phyloP scores from a whole-genome alignment of 371 early-diverging fungal genomes.

The Rhizopus delemar region DNA sequence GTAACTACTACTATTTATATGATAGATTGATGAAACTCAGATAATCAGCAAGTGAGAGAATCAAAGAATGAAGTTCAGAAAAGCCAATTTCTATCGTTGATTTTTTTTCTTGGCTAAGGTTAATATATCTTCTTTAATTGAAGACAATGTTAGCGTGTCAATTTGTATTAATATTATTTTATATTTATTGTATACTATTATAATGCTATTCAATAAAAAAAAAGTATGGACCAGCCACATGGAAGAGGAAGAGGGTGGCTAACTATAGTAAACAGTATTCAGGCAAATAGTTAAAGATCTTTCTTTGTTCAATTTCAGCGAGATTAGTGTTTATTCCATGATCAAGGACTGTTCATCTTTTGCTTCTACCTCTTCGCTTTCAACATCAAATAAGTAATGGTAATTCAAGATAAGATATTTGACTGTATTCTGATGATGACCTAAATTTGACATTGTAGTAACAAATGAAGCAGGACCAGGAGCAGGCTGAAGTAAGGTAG shows the following conservation, averaged over 20 bases:
- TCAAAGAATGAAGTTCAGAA: slow-evolving; percentile 1
- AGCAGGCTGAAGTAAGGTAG: slow-evolving; percentile 74
- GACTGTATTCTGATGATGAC: slow-evolving; percentile 78
- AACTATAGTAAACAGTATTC: not conserved
- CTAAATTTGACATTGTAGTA: slow-evolving; percentile 78
- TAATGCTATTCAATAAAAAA: not conserved
- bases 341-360: not conserved
- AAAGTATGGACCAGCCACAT: slow-evolving; percentile 1
- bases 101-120: no score
- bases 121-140: no score
- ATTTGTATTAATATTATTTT: no score
- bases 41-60: not conserved
- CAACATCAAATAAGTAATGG: slow-evolving; percentile 82
- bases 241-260: not conserved
- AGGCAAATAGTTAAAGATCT: not conserved
- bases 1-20: not conserved
- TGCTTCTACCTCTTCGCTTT: slow-evolving; percentile 53
- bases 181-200: no score
- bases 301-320: not conserved
- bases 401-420: slow-evolving; percentile 81
- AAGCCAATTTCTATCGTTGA: not conserved
- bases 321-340: no score
- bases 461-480: slow-evolving; percentile 71
- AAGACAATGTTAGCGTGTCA: no score
- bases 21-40: slow-evolving; percentile 1